A percentile compares a stretch with the other conserved stretches of the same genome.
Conservation (phyloP, 2,329 filamentous ascomycete genomes). For the Neoscytalidium dimidiatum region DNA sequence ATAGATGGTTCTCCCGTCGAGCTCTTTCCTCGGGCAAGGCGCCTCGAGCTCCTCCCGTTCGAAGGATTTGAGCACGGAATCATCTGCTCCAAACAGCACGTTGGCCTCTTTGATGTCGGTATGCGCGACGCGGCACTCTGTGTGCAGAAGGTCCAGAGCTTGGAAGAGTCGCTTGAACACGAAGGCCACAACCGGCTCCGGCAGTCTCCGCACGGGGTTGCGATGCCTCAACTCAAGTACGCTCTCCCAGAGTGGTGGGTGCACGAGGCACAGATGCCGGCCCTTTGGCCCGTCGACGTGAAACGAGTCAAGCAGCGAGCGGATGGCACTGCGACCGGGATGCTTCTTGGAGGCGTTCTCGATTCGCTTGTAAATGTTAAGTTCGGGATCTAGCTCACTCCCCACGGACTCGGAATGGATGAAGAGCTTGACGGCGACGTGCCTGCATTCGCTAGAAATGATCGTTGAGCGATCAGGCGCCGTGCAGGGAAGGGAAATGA, state of each 20-base stretch:
- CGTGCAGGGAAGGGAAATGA: not conserved
- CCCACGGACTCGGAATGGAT: not conserved
- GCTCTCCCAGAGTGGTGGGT: slow-evolving; percentile 13
- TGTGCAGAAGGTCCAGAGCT: slow-evolving; percentile 46
- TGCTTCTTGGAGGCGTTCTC: not conserved
- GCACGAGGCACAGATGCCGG: slow-evolving; percentile 5
- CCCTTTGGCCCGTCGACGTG: not conserved
- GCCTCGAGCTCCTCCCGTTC: slow-evolving; percentile 34
- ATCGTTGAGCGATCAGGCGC: not conserved
- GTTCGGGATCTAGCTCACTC: not conserved
- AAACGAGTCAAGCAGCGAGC: slow-evolving; percentile 5
- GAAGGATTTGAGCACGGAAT: slow-evolving; percentile 38
- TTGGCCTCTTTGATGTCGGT: slow-evolving; percentile 50
- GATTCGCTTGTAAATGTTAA: slow-evolving; percentile 5
- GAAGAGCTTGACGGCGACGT: slow-evolving; percentile 8
- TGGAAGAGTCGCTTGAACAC: slow-evolving; percentile 40
- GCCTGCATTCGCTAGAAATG: not conserved
- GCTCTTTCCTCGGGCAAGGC: slow-evolving; percentile 41
- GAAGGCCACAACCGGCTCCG: not conserved
- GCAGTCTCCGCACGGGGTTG: slow-evolving; percentile 1
- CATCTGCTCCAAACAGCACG: slow-evolving; percentile 41
- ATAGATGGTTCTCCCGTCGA: slow-evolving; percentile 38
- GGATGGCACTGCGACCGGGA: not conserved
- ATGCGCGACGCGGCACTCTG: slow-evolving; percentile 47
- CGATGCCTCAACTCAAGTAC: not conserved